Percentiles rank a stretch among this genome's conserved stretches.
Conservation (phyloP, 2,329 filamentous ascomycete species). For the Alternaria tenuissima region DNA sequence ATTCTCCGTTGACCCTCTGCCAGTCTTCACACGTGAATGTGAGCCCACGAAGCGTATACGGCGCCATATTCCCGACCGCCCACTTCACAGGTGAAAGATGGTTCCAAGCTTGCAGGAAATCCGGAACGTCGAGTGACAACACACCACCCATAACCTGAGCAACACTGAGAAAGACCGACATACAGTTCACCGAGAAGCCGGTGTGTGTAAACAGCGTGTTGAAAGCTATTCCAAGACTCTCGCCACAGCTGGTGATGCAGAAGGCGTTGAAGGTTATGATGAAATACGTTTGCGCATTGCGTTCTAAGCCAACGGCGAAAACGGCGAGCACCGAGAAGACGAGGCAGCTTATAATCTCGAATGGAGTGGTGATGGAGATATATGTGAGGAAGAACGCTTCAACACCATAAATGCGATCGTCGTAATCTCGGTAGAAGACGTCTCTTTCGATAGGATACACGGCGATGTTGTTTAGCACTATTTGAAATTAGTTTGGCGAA, state of each 20-base stretch:
- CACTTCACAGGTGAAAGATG: slow-evolving; percentile 77
- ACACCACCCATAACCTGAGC: slow-evolving; percentile 69
- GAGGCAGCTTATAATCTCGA: slow-evolving; percentile 71
- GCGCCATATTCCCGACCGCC: slow-evolving; percentile 70
- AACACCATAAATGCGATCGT: slow-evolving; percentile 75
- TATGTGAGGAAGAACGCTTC: slow-evolving; percentile 77
- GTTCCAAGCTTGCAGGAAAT: slow-evolving; percentile 63
- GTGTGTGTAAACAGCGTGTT: slow-evolving; percentile 78
- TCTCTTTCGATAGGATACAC: slow-evolving; percentile 76
- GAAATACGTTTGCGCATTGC: slow-evolving; percentile 71
- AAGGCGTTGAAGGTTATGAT: slow-evolving; percentile 74
- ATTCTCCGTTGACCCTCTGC: slow-evolving; percentile 68
- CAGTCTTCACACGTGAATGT: slow-evolving; percentile 69
- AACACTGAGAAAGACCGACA: slow-evolving; percentile 73
- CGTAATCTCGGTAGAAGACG: slow-evolving; percentile 79
- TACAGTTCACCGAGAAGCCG: slow-evolving; percentile 78
- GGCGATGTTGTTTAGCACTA: slow-evolving; percentile 77
- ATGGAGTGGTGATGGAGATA: slow-evolving; percentile 73
- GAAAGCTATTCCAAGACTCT: slow-evolving; percentile 80
- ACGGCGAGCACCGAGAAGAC: slow-evolving; percentile 71
- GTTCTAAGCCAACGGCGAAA: slow-evolving; percentile 71
- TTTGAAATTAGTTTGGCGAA: slow-evolving; percentile 3
- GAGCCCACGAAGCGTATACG: slow-evolving; percentile 69
- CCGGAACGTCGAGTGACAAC: slow-evolving; percentile 12
- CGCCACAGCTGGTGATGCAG: slow-evolving; percentile 76